Conservation (phyloP, 1,284 basidiomycete species). For the Cryptococcus wingfieldii region DNA sequence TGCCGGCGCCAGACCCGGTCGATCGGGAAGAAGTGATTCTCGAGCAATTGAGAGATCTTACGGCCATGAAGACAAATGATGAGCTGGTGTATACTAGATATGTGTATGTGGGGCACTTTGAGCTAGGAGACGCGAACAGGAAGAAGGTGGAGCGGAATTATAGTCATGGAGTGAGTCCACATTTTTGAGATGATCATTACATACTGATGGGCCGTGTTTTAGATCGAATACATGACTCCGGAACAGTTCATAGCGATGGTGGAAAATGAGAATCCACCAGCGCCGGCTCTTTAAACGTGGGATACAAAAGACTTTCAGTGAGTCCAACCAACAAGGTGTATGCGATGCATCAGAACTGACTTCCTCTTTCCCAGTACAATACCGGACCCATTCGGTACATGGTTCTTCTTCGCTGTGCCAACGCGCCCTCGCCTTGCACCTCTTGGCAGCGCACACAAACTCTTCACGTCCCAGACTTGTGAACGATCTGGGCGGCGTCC, state of each 20-base stretch:
- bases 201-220: neutral
- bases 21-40: slow-evolving; percentile 18
- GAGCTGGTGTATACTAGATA: slow-evolving; percentile 32
- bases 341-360: neutral
- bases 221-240: slow-evolving; percentile 28
- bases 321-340: neutral
- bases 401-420: neutral
- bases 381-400: neutral
- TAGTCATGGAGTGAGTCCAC: slow-evolving; percentile 11
- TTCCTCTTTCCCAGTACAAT: neutral
- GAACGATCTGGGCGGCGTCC: too few species aligned
- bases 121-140: slow-evolving; percentile 7
- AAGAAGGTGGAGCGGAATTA: neutral
- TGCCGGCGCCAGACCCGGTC: slow-evolving; percentile 5
- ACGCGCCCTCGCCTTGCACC: too few species aligned
- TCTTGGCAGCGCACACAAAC: too few species aligned
- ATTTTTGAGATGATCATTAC: neutral
- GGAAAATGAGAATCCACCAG: neutral
- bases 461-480: too few species aligned
- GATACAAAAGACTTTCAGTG: neutral
- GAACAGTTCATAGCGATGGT: slow-evolving; percentile 25
- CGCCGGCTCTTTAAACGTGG: neutral
- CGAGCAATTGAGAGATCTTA: slow-evolving; percentile 25
- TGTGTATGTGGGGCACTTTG: slow-evolving; percentile 26
- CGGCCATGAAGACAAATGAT: slow-evolving; percentile 24